A percentile compares a stretch with the other conserved stretches of the same genome.
These are phyloP conservation scores for Megacollybia marginata DNA, from an alignment of 768 basidiomycete species.

Conservation along the genomic window DNA sequence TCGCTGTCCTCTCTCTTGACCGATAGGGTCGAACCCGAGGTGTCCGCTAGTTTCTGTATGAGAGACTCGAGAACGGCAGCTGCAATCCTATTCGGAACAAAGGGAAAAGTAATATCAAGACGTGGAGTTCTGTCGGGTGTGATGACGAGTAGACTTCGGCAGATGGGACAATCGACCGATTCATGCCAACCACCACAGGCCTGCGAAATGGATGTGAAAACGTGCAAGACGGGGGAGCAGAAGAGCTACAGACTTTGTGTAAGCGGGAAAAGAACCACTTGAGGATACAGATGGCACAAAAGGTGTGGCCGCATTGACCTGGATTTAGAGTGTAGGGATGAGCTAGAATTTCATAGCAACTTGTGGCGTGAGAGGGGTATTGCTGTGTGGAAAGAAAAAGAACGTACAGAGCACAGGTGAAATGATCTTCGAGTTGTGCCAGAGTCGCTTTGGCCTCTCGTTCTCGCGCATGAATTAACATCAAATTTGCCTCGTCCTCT, in stretches of 20 bases:
- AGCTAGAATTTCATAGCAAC: constrained; percentile 62
- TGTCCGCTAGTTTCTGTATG: constrained; percentile 36
- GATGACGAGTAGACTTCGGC: constrained; percentile 44
- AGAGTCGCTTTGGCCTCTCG: constrained; percentile 35
- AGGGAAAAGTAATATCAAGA: constrained; percentile 45
- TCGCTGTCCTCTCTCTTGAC: constrained; percentile 37
- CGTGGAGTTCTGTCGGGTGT: constrained; percentile 49
- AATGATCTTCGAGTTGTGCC: constrained; percentile 51
- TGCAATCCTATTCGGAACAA: constrained; percentile 54
- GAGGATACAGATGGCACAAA: constrained; percentile 58
- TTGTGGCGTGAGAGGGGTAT: constrained; percentile 19
- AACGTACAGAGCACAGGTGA: constrained; percentile 57
- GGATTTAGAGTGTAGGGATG: constrained; percentile 51
- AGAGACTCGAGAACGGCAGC: constrained; percentile 45
- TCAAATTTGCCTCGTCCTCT: too few relatives aligned
- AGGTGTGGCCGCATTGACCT: constrained; percentile 57
- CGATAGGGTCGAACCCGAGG: constrained; percentile 24
- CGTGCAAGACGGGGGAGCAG: too few relatives aligned
- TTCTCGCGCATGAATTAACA: constrained; percentile 14
- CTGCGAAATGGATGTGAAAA: too few relatives aligned
- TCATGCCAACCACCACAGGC: constrained; percentile 62
- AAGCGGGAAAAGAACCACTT: constrained; percentile 66
- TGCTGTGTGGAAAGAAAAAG: too few relatives aligned
- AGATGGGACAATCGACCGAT: constrained; percentile 60
- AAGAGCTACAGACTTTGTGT: constrained; percentile 27